Evolutionary conservation across 2,329 filamentous ascomycete species (phyloP).

Genomic region (Mycosphaerella sp.): DNA sequence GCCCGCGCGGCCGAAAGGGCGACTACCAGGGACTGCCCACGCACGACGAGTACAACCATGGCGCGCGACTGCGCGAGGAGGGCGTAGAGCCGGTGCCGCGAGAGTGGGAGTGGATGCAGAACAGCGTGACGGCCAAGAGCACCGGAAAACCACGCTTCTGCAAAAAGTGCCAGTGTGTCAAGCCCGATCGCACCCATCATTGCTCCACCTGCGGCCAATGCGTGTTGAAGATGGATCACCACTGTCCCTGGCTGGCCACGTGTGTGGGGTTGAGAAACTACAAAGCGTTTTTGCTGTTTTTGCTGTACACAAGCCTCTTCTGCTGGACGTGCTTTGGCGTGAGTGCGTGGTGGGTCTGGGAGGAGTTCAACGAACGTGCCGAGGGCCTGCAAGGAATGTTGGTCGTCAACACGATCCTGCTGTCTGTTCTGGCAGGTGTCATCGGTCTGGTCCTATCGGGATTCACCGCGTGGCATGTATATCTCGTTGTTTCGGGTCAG

Average conservation of each 20-base stretch:
- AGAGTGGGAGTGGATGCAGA: slow-evolving; percentile 33
- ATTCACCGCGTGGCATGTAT: slow-evolving; percentile 88
- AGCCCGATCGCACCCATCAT: slow-evolving; percentile 94
- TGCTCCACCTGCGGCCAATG: slow-evolving; percentile 92
- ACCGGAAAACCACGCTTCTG: slow-evolving; percentile 83
- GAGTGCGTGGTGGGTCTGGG: slow-evolving; percentile 74
- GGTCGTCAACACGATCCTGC: slow-evolving; percentile 83
- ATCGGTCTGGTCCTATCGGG: slow-evolving; percentile 83
- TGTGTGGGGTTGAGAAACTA: slow-evolving; percentile 93
- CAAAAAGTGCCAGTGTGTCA: slow-evolving; percentile 93
- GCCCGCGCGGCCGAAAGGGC: slow-evolving; percentile 15
- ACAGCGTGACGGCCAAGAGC: slow-evolving; percentile 78
- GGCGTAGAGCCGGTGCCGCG: slow-evolving; percentile 13
- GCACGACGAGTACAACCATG: slow-evolving; percentile 49
- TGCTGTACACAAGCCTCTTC: slow-evolving; percentile 83
- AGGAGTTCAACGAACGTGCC: slow-evolving; percentile 65
- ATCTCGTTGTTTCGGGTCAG: slow-evolving; percentile 68
- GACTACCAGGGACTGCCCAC: slow-evolving; percentile 76
- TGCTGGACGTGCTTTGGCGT: slow-evolving; percentile 75
- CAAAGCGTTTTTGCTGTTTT: slow-evolving; percentile 88
- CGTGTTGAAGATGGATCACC: slow-evolving; percentile 99
- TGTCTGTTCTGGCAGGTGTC: slow-evolving; percentile 81
- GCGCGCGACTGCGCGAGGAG: slow-evolving; percentile 28
- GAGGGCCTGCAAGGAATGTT: slow-evolving; percentile 66
- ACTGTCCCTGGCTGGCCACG: slow-evolving; percentile 95